Conservation (phyloP, 73 alveolate species). For the Tetrahymena malaccensis region DNA sequence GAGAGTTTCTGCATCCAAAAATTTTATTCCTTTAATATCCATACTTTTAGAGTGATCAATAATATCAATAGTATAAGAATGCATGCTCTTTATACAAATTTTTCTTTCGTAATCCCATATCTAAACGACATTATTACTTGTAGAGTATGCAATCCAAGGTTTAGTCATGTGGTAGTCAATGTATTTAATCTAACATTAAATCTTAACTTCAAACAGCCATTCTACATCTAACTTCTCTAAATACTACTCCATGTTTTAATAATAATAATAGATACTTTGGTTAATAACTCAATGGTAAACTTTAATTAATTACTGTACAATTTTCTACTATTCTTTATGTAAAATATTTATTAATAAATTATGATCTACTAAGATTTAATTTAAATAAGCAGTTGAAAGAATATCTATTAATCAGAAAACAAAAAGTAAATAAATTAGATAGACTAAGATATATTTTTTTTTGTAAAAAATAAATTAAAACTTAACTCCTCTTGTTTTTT, state of each 20-base stretch:
- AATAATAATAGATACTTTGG: background rate
- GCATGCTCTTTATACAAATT: background rate
- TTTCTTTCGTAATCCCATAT: constrained; percentile 30
- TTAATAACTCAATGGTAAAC: too few species aligned
- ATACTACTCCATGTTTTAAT: background rate
- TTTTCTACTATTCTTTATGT: background rate
- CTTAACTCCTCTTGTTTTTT: background rate
- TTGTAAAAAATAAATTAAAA: too few species aligned
- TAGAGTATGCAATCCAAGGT: background rate
- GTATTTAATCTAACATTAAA: background rate
- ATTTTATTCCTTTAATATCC: constrained; percentile 8
- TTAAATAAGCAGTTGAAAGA: background rate
- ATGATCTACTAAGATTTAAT: background rate
- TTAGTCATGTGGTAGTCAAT: background rate
- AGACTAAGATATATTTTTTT: background rate
- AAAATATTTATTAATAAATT: too few species aligned
- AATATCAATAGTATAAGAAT: background rate
- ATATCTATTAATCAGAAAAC: background rate
- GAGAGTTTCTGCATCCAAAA: constrained; percentile 5
- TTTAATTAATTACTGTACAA: background rate
- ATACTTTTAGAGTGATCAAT: constrained; percentile 9
- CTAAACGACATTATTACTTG: constrained; percentile 18
- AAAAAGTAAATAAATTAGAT: too few species aligned
- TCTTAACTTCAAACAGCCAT: background rate
- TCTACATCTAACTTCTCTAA: background rate